phyloP scores from a whole-genome alignment of 371 early-diverging fungal species.

The Mucor piriformis region DNA sequence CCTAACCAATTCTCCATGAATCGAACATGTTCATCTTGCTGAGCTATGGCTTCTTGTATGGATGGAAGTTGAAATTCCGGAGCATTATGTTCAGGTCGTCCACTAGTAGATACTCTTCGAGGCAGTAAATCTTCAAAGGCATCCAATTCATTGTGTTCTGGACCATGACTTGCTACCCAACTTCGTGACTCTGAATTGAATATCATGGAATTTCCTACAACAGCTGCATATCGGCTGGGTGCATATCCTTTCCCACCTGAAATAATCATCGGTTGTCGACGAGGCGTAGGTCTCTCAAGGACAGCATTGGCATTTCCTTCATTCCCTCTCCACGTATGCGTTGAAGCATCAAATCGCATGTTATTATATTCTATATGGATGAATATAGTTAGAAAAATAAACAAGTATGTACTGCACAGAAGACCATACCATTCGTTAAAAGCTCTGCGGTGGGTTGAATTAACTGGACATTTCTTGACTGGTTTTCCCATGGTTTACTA shows the following conservation, averaged over 20 bases:
- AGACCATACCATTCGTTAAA: constrained; percentile 28
- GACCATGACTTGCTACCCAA: constrained; percentile 23
- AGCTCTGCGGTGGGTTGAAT: constrained; percentile 29
- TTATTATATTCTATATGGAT: constrained; percentile 30
- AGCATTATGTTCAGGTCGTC: background rate
- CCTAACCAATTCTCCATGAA: constrained; percentile 31
- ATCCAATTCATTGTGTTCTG: constrained; percentile 22
- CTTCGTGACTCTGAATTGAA: constrained; percentile 17
- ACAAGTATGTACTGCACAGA: no score
- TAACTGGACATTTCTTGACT: constrained; percentile 17
- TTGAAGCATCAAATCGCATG: constrained; percentile 36
- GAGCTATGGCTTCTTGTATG: background rate
- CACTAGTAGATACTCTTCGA: background rate
- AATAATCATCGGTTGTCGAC: constrained; percentile 27
- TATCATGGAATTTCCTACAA: constrained; percentile 19
- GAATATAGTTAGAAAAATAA: background rate
- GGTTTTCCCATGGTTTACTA: background rate
- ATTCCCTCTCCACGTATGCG: constrained; percentile 41
- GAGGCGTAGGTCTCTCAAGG: constrained; percentile 15
- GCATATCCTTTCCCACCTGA: constrained; percentile 7
- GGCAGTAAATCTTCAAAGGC: constrained; percentile 20
- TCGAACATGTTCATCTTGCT: constrained; percentile 34
- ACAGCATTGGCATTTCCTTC: constrained; percentile 26
- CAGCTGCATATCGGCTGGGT: constrained; percentile 20
- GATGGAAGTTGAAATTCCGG: background rate